Base-by-base conservation (phyloP, 2,329 filamentous ascomycete species). In the Diaporthe longicolla region DNA sequence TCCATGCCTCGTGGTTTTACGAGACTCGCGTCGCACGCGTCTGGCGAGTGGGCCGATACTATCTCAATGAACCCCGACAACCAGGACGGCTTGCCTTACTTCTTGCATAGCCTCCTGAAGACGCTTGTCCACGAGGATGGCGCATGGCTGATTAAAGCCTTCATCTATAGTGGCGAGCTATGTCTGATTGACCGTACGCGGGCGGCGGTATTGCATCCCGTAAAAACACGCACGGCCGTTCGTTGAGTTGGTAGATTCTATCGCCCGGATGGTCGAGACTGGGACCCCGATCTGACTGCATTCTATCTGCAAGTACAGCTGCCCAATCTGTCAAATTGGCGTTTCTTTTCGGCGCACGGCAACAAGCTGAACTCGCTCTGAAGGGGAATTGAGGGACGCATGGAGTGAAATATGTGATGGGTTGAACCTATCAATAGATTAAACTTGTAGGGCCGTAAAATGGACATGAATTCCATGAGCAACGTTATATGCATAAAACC, bases 361-460 rank as follows among this genome's bases (percentile, higher is more conserved):
- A 32, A 32, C 61, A 15, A 45, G 26, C 45, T 35, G 45, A 21
- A 11, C 24, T 13, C 11, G 19, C 9, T 19, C 29, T 29, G 8
- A 9, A 9, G 3, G 19, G 45, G 8, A 8, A n/a, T 1, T 3
- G 29, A 37, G 40, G 11, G 13, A 40, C 37, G 37, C 10, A 11
- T 40, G 7, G 6, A 35, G 7, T 24, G 29, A 35, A n/a, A 29
- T 37, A 17, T 24, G n/a, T 17, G 32, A 68, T 15, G 32, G 63
- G 17, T 40, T 68, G n/a, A 54, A 40, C 32, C 32, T 19, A 4
- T 54, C 21, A 13, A 8, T 40, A 68, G 45, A 68, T 68, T 68
- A 68, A 68, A 54, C 11, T 26, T 40, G 63, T 68, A 54, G 9
- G 35, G 8, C 40, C 45, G 29, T 68, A 68, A 37, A 11, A 66